phyloP scores from a whole-genome alignment of 352 stramenopile genomes.

The Pythium myriotylum region DNA sequence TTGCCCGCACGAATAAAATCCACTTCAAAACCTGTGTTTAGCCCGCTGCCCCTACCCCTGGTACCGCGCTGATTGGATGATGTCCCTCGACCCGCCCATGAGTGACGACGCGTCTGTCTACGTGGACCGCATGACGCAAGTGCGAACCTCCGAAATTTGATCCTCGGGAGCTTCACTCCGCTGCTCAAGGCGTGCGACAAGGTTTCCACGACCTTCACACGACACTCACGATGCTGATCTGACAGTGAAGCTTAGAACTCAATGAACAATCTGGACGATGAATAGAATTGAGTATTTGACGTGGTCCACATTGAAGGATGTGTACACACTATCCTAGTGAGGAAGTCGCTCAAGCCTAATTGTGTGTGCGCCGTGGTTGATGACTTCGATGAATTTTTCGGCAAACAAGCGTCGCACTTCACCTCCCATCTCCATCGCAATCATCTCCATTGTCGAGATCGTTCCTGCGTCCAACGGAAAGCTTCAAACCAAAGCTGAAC shows the following conservation, averaged over 20 bases:
- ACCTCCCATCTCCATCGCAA: slow-evolving; percentile 5
- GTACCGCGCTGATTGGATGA: slow-evolving; percentile 12
- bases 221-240: neutral
- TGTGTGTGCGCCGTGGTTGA: too few species aligned
- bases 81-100: slow-evolving; percentile 25
- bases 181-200: slow-evolving; percentile 20
- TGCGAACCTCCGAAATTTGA: slow-evolving; percentile 19
- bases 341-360: too few species aligned
- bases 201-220: slow-evolving; percentile 18
- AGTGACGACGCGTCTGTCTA: slow-evolving; percentile 27
- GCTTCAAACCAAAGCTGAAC: too few species aligned
- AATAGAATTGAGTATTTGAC: neutral
- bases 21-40: slow-evolving; percentile 28
- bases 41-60: slow-evolving; percentile 23
- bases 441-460: neutral
- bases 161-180: slow-evolving; percentile 5
- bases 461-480: neutral
- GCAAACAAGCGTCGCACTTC: neutral
- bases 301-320: neutral
- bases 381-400: neutral
- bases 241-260: neutral
- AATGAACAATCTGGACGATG: neutral
- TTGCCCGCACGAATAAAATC: slow-evolving; percentile 29
- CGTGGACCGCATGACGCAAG: slow-evolving; percentile 22
- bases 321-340: too few species aligned